Percentiles rank a stretch among this genome's conserved stretches.
Conservation (phyloP, 352 stramenopile genomes). For the Phytophthora kernoviae region DNA sequence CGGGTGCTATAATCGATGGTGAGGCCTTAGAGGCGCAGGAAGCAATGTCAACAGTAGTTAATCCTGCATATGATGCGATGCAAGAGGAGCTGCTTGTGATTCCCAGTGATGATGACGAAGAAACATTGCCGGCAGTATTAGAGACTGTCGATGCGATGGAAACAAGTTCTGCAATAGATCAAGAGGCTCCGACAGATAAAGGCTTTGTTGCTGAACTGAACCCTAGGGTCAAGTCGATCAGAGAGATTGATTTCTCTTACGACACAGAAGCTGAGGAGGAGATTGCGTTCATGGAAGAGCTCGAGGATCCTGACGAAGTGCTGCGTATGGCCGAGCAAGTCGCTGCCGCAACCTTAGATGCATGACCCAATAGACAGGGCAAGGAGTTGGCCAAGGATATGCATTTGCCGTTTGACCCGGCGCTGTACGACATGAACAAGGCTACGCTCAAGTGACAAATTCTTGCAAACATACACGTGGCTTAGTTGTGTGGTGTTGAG, state of each 20-base stretch:
- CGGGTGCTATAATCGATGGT: too few species aligned
- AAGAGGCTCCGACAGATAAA: too few species aligned
- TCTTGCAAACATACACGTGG: neutral
- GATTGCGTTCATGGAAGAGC: slow-evolving; percentile 39
- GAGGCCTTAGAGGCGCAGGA: neutral
- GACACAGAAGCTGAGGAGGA: slow-evolving; percentile 25
- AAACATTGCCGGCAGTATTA: too few species aligned
- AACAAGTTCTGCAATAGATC: too few species aligned
- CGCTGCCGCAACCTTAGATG: slow-evolving; percentile 25
- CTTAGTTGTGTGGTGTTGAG: neutral
- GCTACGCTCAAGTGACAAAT: neutral
- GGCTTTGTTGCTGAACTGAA: too few species aligned
- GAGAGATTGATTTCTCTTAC: neutral
- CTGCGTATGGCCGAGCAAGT: slow-evolving; percentile 38
- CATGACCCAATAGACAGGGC: too few species aligned
- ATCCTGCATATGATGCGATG: neutral
- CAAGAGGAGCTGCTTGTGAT: neutral
- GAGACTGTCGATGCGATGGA: too few species aligned
- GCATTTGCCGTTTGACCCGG: too few species aligned
- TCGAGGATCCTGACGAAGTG: slow-evolving; percentile 29
- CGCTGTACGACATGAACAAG: too few species aligned
- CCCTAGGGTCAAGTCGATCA: neutral
- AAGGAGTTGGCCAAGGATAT: too few species aligned
- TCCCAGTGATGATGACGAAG: slow-evolving; percentile 6
- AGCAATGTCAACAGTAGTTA: too few species aligned